Evolutionary conservation across 2,329 filamentous ascomycete genomes (phyloP).

Genomic region (Epichloe typhina): DNA sequence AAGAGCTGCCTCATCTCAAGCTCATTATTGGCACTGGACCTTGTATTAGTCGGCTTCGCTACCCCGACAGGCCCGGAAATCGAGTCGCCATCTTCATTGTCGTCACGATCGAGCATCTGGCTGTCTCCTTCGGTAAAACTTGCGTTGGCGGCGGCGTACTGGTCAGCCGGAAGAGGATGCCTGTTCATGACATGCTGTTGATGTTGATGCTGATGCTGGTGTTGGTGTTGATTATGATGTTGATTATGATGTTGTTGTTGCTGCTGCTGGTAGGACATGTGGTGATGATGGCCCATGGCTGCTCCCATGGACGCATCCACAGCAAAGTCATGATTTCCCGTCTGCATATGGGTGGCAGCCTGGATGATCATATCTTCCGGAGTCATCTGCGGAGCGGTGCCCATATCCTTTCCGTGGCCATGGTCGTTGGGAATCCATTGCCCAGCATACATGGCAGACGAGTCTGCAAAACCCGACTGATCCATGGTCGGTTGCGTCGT

Average conservation of each 20-base stretch:
- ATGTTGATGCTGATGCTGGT: constrained; percentile 21
- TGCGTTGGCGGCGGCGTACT: constrained; percentile 32
- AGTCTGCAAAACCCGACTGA: constrained; percentile 29
- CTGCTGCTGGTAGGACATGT: constrained; percentile 27
- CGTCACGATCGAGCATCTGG: constrained; percentile 48
- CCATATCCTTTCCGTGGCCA: constrained; percentile 30
- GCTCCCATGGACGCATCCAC: constrained; percentile 35
- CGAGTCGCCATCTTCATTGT: constrained; percentile 43
- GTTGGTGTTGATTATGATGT: constrained; percentile 20
- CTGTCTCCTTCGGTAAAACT: constrained; percentile 46
- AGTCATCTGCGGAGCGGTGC: constrained; percentile 32
- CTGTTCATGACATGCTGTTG: constrained; percentile 28
- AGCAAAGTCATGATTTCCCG: constrained; percentile 34
- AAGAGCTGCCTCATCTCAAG: constrained; percentile 68
- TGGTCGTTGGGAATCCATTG: constrained; percentile 38
- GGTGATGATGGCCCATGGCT: constrained; percentile 24
- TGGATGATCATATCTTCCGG: constrained; percentile 48
- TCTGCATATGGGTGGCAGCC: constrained; percentile 41
- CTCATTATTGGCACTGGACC: constrained; percentile 67
- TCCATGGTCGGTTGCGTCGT: constrained; percentile 39
- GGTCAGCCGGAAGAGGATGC: constrained; percentile 41
- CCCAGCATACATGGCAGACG: constrained; percentile 30
- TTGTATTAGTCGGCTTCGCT: constrained; percentile 44
- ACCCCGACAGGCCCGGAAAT: constrained; percentile 30
- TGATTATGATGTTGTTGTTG: constrained; percentile 16